Evolutionary conservation across 129 eudicot genomes (phyloP), one percentile per base, ranked within the genome.

Genomic region (Erigeron canadensis): DNA sequence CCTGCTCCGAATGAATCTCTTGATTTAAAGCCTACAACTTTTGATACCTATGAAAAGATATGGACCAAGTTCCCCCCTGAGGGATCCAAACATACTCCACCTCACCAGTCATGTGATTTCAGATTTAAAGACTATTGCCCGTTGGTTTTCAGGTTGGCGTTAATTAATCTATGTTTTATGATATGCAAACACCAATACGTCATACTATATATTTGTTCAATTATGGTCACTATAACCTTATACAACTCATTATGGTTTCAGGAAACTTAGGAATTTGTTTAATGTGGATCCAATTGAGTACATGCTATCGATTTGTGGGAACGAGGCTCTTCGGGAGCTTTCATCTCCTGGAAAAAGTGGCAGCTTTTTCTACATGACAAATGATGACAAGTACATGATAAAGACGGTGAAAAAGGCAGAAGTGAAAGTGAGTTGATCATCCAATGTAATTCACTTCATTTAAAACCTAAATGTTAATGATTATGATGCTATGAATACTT

Each of bases 331-430:
- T 53, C 86, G 98, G 56, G 96, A 89, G 83, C 92, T 93, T 46
- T 89, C 98, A 10, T 93, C 98, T 34, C 98, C 98, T 17, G 98
- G 98, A 38, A 93, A 93, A 85, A 93, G 98, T 79, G 98, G 96
- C 68, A 89, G 98, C 67, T 93, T 93, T 74, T 93, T 93, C 77
- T 93, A 93, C 88, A 79, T 89, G 86, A 93, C 98, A 21, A 69
- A 87, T 8, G 98, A 93, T 72, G 96, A 93, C 63, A 88, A 80
- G 75, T 93, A 93, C 79, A 93, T 93, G 98, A 93, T 93, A 37
- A 93, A 93, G 73, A 93, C 98, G 37, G 77, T 93, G 87, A 93
- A 87, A 75, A 93, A 93, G 71, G 63, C 98, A 3, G 96, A 93
- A 85, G 96, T 80, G 16, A 93, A 93, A 82, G 98, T 89, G 80